Evolutionary conservation across 2,329 filamentous ascomycete genomes (phyloP), one percentile per base, ranked within the genome.

Genomic region (Teratosphaeriaceae sp.): DNA sequence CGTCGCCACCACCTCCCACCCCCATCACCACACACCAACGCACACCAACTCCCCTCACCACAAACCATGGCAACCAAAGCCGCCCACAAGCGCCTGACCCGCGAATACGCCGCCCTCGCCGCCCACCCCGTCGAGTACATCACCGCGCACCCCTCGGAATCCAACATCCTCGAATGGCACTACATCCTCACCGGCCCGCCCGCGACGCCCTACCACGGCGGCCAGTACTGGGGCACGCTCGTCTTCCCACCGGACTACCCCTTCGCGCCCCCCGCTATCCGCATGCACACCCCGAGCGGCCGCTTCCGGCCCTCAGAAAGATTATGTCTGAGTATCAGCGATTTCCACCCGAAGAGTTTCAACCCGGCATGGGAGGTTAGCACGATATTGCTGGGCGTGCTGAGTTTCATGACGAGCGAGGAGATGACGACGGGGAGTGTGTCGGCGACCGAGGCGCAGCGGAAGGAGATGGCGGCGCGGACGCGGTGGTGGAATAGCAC

Each of bases 341-440:
- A 98, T 63, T 98, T 97, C 68, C 92, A 98, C 63, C 92, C 92
- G 3, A 94, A 94, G 65, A 90, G 85, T 21, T 98, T 97, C 73
- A 98, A 98, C 64, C 92, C 92, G 2, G 89, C 92, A 1, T 98
- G 92, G 92, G 90, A 95, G 61, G 92, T 98, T 6, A 90, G 85
- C 42, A 98, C 92, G 0, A 98, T 98, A 51, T 72, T 98, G 13
- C 94, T 94, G 43, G 92, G 92, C 8, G 77, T 98, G 21, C 73
- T 97, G 49, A 94, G 85, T 29, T 98, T 98, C 68, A 98, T 98
- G 92, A 97, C 90, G 2, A 88, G 86, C 52, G 90, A 98, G 61
- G 92, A 98, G 70, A 96, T 97, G 85, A 98, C 92, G 0, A 97
- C 92, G 0, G 92, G 92, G 2, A 89, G 84, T 22, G 79, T 98